Percentiles rank a stretch among this genome's conserved stretches.
Conservation (phyloP, 2,329 filamentous ascomycete genomes). For the Fusarium clavum region DNA sequence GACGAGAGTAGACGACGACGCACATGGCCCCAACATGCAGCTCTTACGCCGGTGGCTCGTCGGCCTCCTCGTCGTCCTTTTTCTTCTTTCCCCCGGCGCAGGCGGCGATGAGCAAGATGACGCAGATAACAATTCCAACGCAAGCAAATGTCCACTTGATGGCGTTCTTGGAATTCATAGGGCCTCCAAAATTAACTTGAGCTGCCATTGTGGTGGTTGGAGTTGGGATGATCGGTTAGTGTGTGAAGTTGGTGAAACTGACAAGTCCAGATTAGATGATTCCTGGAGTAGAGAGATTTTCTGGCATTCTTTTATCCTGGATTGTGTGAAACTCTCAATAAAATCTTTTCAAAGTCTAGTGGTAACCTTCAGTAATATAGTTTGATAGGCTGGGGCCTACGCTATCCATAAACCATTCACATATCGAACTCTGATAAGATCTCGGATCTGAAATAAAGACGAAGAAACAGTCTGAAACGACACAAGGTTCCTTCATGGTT, state of each 20-base stretch:
- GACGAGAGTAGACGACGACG: too few relatives aligned
- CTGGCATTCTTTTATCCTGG: fast-evolving
- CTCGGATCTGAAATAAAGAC: too few relatives aligned
- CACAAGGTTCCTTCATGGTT: too few relatives aligned
- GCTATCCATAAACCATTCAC: fast-evolving
- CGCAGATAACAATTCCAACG: not conserved
- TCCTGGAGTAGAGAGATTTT: not conserved
- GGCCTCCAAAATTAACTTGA: not conserved
- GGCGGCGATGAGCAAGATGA: not conserved
- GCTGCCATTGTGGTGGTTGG: not conserved
- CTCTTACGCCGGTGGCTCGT: too few relatives aligned
- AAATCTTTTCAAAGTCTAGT: too few relatives aligned
- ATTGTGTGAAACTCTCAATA: not conserved
- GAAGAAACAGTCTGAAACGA: too few relatives aligned
- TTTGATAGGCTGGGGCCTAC: not conserved
- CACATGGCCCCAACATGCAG: too few relatives aligned
- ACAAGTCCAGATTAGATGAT: not conserved
- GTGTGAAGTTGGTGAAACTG: too few relatives aligned
- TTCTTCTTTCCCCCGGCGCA: not conserved
- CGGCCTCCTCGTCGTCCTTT: not conserved
- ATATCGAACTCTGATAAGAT: not conserved
- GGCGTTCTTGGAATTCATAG: not conserved
- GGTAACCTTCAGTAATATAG: fast-evolving
- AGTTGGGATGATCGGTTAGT: not conserved
- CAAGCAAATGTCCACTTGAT: not conserved